phyloP scores from a whole-genome alignment of 192 early-diverging fungal species.

The Coemansia erecta region DNA sequence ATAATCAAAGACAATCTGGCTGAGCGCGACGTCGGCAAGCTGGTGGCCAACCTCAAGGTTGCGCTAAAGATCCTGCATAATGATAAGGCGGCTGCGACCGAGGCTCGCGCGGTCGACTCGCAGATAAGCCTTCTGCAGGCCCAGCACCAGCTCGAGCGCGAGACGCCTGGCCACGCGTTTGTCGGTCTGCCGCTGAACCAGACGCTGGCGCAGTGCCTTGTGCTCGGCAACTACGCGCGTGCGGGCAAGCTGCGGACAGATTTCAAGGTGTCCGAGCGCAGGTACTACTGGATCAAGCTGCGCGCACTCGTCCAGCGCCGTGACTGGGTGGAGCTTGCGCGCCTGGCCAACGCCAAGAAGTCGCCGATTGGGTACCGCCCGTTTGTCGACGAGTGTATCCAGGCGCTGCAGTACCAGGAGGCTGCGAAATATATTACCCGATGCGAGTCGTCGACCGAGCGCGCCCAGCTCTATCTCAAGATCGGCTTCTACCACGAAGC shows the following conservation, averaged over 20 bases:
- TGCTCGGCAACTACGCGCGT: slow-evolving; percentile 63
- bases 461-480: slow-evolving; percentile 64
- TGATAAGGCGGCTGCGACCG: slow-evolving; percentile 67
- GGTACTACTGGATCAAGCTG: slow-evolving; percentile 90
- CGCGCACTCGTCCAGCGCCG: slow-evolving; percentile 73
- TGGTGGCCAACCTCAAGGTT: slow-evolving; percentile 68
- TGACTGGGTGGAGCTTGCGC: slow-evolving; percentile 88
- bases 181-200: slow-evolving; percentile 76
- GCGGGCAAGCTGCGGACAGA: slow-evolving; percentile 81
- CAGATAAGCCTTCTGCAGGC: slow-evolving; percentile 68
- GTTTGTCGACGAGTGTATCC: slow-evolving; percentile 80
- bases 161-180: slow-evolving; percentile 59
- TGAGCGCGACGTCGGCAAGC: slow-evolving; percentile 52
- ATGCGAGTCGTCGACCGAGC: slow-evolving; percentile 58
- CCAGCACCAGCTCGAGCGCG: slow-evolving; percentile 75
- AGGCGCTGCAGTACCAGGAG: slow-evolving; percentile 71
- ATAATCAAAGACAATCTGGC: slow-evolving; percentile 44
- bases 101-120: slow-evolving; percentile 60
- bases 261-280: slow-evolving; percentile 80
- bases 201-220: slow-evolving; percentile 79
- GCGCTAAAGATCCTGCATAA: slow-evolving; percentile 73
- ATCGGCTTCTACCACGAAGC: slow-evolving; percentile 75
- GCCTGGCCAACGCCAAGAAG: slow-evolving; percentile 69
- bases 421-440: slow-evolving; percentile 73
- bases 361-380: slow-evolving; percentile 78